Evolutionary conservation across 305 asterid genomes (phyloP).

Genomic region (Fraxinus angustifolia): DNA sequence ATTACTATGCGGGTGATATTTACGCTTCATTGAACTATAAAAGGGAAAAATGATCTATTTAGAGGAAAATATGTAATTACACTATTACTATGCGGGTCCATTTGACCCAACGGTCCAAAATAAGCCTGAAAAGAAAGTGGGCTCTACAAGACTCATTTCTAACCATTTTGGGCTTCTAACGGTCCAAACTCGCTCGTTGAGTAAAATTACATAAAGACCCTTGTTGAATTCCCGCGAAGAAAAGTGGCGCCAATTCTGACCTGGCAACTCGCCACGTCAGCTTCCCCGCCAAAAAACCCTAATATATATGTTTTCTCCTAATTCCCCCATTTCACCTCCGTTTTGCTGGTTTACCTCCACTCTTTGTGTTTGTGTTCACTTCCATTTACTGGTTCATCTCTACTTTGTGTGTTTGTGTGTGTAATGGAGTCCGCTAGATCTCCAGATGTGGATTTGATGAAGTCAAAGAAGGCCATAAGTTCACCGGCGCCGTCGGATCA

Average conservation of each 20-base stretch:
- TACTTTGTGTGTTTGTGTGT: constrained; percentile 14
- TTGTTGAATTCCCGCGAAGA: constrained; percentile 21
- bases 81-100: neutral
- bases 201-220: neutral
- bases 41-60: too few relatives aligned
- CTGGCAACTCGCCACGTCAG: constrained; percentile 27
- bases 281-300: constrained; percentile 39
- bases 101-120: neutral
- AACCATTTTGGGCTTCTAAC: neutral
- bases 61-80: too few relatives aligned
- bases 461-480: constrained; percentile 35
- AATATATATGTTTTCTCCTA: constrained; percentile 14
- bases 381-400: neutral
- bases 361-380: constrained; percentile 1
- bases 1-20: neutral
- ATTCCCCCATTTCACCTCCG: constrained; percentile 16
- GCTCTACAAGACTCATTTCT: neutral
- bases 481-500: constrained; percentile 36
- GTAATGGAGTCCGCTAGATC: constrained; percentile 48
- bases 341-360: constrained; percentile 9
- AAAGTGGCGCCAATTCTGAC: constrained; percentile 43
- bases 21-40: too few relatives aligned
- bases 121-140: neutral
- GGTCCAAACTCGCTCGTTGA: neutral
- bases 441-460: constrained; percentile 28